These are phyloP conservation scores for Alternaria ethzedia DNA, from an alignment of 2,329 filamentous ascomycete species.

Conservation along the genomic window DNA sequence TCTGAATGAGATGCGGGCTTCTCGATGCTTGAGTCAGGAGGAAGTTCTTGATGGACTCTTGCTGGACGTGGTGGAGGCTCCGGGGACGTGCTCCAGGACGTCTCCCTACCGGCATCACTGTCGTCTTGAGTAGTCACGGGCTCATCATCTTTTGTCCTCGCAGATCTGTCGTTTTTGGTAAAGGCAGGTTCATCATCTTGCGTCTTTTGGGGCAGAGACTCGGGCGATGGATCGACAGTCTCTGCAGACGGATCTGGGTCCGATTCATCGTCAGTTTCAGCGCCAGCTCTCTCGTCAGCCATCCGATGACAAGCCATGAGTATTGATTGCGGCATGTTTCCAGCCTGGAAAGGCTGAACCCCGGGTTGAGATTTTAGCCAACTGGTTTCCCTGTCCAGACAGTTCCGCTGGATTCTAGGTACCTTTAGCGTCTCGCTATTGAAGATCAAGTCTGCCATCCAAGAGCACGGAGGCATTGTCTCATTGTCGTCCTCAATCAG, in stretches of 20 bases:
- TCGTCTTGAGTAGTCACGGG: conserved; percentile 12
- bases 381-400: conserved; percentile 56
- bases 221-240: conserved; percentile 7
- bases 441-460: conserved; percentile 33
- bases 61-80: conserved; percentile 23
- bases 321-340: conserved; percentile 49
- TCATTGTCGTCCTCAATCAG: background rate
- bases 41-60: conserved; percentile 18
- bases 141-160: conserved; percentile 13
- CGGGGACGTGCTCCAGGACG: conserved; percentile 29
- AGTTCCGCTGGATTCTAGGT: conserved; percentile 55
- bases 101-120: background rate
- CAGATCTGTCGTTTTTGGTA: conserved; percentile 10
- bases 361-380: conserved; percentile 43
- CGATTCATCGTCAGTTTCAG: conserved; percentile 14
- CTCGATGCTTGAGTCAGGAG: conserved; percentile 41
- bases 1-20: background rate
- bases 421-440: conserved; percentile 34
- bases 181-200: conserved; percentile 14
- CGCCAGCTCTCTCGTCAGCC: conserved; percentile 24
- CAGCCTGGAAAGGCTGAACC: conserved; percentile 37
- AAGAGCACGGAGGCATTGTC: conserved; percentile 15
- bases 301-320: conserved; percentile 28
- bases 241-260: conserved; percentile 22
- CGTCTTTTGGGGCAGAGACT: conserved; percentile 5